phyloP scores from a whole-genome alignment of 192 early-diverging fungal species.

The Entomortierella parvispora region DNA sequence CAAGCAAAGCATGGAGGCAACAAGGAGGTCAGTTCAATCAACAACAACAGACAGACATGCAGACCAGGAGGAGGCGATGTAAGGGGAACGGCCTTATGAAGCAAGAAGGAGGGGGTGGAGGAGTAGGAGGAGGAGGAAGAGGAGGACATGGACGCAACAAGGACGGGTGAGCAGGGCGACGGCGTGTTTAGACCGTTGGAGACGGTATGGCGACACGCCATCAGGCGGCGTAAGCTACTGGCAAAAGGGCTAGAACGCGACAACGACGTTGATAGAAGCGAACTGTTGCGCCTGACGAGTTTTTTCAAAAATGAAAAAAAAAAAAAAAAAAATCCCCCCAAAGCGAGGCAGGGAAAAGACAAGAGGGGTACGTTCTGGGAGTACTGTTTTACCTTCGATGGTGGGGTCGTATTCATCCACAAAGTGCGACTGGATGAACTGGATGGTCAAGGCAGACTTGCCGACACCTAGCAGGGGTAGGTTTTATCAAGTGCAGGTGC shows the following conservation, averaged over 20 bases:
- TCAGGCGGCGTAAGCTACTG: no score
- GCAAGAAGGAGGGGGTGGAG: background rate
- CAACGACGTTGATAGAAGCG: no score
- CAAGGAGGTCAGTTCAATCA: conserved; percentile 12
- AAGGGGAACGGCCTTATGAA: background rate
- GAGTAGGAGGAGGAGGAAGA: background rate
- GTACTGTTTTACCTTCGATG: conserved; percentile 86
- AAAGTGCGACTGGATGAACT: conserved; percentile 83
- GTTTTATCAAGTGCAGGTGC: background rate
- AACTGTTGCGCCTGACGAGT: no score
- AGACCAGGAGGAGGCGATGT: background rate
- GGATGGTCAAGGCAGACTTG: conserved; percentile 83
- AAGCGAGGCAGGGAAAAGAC: no score
- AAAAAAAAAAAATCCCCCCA: no score
- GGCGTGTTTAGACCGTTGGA: no score
- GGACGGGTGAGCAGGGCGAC: no score
- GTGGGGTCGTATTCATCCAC: conserved; percentile 94
- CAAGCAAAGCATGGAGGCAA: background rate
- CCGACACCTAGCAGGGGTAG: conserved; percentile 61
- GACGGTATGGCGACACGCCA: no score
- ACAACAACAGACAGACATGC: background rate
- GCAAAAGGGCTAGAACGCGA: no score
- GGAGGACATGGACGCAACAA: no score
- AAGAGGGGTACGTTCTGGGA: no score
- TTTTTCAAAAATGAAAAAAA: no score